These are phyloP conservation scores for Cladosporium sp. DNA, from an alignment of 2,329 filamentous ascomycete species.

Conservation along the genomic window DNA sequence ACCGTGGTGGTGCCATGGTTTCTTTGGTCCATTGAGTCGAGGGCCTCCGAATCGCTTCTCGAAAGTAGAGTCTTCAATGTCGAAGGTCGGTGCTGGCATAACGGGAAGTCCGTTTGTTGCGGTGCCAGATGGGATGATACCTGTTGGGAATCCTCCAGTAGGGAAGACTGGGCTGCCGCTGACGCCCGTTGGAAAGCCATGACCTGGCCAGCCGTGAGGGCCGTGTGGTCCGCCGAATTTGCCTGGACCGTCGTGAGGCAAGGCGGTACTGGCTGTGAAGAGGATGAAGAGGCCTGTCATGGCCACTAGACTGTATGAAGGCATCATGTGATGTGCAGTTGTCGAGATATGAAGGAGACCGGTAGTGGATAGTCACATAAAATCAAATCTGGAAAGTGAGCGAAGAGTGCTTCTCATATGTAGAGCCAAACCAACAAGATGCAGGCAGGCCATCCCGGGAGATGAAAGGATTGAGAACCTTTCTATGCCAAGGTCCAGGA, in stretches of 20 bases:
- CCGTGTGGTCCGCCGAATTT: neutral
- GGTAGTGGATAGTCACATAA: neutral
- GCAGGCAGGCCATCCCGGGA: neutral
- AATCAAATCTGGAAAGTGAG: neutral
- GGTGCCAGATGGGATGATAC: neutral
- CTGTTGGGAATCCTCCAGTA: constrained; percentile 12
- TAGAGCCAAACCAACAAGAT: neutral
- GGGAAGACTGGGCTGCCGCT: constrained; percentile 7
- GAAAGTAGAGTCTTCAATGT: neutral
- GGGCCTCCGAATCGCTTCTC: constrained; percentile 5
- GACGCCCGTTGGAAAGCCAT: constrained; percentile 1
- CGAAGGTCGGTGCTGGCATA: neutral
- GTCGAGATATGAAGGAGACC: too few relatives aligned
- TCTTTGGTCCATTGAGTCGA: neutral
- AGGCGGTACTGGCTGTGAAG: constrained; percentile 3
- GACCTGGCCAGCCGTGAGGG: neutral
- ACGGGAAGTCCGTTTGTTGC: neutral
- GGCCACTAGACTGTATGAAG: neutral
- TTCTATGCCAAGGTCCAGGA: neutral
- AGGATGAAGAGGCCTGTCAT: constrained; percentile 4
- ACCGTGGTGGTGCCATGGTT: constrained; percentile 10
- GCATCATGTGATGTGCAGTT: neutral
- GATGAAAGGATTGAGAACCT: neutral
- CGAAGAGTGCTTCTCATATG: neutral
- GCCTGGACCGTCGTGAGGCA: neutral